Percentiles rank a stretch among this genome's conserved stretches.
These are phyloP conservation scores for Aspergillus kassunensis DNA, from an alignment of 495 filamentous ascomycete species.

Conservation along the genomic window DNA sequence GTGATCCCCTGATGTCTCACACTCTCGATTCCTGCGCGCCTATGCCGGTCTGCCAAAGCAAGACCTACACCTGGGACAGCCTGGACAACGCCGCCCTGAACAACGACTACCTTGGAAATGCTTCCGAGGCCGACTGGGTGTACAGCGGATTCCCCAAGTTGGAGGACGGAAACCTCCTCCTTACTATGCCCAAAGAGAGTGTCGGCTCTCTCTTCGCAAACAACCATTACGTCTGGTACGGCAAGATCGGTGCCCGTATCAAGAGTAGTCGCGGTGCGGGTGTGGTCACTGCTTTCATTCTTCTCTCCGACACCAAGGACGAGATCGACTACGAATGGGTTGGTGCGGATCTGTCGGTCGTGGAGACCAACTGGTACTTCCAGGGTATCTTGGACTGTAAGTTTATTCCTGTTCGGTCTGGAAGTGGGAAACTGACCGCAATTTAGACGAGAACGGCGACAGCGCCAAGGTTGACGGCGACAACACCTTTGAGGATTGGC, in stretches of 20 bases:
- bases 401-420: no score
- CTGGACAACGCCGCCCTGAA: conserved; percentile 66
- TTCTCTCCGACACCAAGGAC: conserved; percentile 91
- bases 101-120: conserved; percentile 79
- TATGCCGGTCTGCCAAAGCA: conserved; percentile 71
- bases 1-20: conserved; percentile 80
- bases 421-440: no score
- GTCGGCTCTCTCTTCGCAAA: conserved; percentile 83
- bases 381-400: conserved; percentile 90
- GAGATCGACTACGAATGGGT: conserved; percentile 98
- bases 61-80: conserved; percentile 62
- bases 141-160: conserved; percentile 68
- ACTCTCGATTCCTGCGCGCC: conserved; percentile 83
- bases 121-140: conserved; percentile 78
- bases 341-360: conserved; percentile 68
- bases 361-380: conserved; percentile 95
- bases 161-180: conserved; percentile 57
- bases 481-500: conserved; percentile 74
- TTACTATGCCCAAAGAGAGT: conserved; percentile 84
- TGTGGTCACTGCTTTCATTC: conserved; percentile 94
- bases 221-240: conserved; percentile 95
- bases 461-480: conserved; percentile 60
- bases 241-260: conserved; percentile 79
- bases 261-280: conserved; percentile 81
- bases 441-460: conserved; percentile 63